Base-by-base conservation (phyloP, 2,329 filamentous ascomycete species). In the Xylariales sp. region DNA sequence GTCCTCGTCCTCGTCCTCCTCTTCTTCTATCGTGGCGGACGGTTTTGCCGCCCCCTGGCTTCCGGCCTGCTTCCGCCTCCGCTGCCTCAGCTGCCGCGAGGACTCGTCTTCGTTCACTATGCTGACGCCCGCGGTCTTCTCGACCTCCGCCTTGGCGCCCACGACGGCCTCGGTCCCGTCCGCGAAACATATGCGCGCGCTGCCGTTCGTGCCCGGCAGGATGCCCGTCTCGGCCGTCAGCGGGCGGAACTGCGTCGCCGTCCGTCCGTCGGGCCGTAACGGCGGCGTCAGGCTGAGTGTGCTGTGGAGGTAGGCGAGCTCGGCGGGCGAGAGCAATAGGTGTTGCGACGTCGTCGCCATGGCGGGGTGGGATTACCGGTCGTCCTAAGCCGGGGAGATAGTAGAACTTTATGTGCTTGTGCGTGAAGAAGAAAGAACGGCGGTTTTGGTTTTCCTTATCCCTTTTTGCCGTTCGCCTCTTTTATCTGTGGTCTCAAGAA, bases 81-180 rank as follows among this genome's bases (percentile, higher is more conserved):
- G 67, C 34, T 64, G 64, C 63, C 68, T 69, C 64, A 6, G 12
- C 58, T 63, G 46, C n/a, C 50, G 46, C 53, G 60, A 32, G 32
- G 41, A 12, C 23, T 62, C 28, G 34, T 61, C 57, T 1, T 62
- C 64, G 9, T 43, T 28, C 0, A 23, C 5, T 69, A 69, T 64
- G n/a, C 16, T 48, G 52, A 46, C 73, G 71, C 18, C 73, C 70
- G 43, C 68, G 53, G 65, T 73, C 69, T 58, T 73, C 80, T 97
- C 94, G 3, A 98, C 93, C 81, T 98, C 95, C 0, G 93, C 94
- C 82, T 98, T 99, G 69, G 97, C 91, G 53, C 96, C 96, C 5
- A 97, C 96, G 69, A 99, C 91, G 6, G 96, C 96, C 81, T 99
- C 96, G 1, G 94, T 97, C 58, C 96, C 96, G 79, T 99, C 96